These are phyloP conservation scores for Babesia microti DNA, from an alignment of 169 alveolate genomes.

Conservation along the genomic window DNA sequence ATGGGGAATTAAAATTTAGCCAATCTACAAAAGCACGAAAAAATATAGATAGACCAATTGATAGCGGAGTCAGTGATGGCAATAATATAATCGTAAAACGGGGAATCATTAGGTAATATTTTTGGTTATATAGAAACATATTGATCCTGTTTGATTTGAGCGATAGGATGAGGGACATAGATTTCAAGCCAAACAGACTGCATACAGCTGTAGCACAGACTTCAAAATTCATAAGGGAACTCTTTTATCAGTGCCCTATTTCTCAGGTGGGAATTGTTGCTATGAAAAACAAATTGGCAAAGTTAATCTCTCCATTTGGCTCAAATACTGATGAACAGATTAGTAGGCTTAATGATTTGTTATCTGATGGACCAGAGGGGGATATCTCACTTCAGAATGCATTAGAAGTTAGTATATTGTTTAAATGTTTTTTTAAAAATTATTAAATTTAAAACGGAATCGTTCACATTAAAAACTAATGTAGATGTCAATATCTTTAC, in stretches of 20 bases:
- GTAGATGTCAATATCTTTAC: conserved; percentile 44
- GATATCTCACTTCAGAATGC: conserved; percentile 60
- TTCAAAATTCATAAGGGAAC: conserved; percentile 38
- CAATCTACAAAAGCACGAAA: conserved; percentile 31
- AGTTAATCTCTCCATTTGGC: conserved; percentile 44
- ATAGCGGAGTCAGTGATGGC: conserved; percentile 4
- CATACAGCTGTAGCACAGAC: conserved; percentile 3
- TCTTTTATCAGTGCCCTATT: conserved; percentile 57
- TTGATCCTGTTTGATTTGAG: conserved; percentile 57
- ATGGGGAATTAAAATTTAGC: conserved; percentile 53
- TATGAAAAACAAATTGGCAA: conserved; percentile 49
- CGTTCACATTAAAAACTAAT: not conserved
- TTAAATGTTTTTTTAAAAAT: not conserved
- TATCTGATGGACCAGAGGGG: conserved; percentile 55
- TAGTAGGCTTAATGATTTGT: conserved; percentile 18
- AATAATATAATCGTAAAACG: conserved; percentile 28
- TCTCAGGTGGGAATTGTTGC: conserved; percentile 56
- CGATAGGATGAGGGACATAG: conserved; percentile 57
- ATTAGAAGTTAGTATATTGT: conserved; percentile 35
- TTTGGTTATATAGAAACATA: conserved; percentile 31
- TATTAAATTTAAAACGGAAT: not conserved
- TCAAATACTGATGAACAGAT: conserved; percentile 51
- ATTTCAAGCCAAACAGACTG: conserved; percentile 60
- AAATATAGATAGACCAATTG: conserved; percentile 10
- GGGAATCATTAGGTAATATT: conserved; percentile 54